Evolutionary conservation across 148 eudicot genomes (phyloP).

Genomic region (Chenopodium berlandieri): DNA sequence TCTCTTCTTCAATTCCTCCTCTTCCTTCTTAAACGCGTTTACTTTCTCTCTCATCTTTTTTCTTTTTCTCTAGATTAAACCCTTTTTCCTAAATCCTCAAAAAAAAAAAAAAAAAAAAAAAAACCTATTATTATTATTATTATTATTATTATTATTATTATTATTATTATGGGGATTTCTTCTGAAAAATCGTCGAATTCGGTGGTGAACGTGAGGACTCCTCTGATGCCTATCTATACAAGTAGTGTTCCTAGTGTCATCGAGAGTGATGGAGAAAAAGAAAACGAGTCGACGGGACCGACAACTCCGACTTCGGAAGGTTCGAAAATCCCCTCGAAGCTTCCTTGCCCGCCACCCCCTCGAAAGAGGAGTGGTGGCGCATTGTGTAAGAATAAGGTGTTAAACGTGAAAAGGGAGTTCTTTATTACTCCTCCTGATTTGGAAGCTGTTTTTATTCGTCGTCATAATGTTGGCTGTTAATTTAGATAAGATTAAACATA

Average conservation of each 20-base stretch:
- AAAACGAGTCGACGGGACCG: background rate
- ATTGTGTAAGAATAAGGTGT: background rate
- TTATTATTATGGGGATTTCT: conserved; percentile 14
- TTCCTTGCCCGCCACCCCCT: conserved; percentile 34
- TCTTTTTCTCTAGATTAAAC: background rate
- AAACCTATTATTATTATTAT: no score
- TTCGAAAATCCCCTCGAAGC: conserved; percentile 26
- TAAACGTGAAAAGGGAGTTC: conserved; percentile 25
- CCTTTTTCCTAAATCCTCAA: background rate
- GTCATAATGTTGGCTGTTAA: conserved; percentile 24
- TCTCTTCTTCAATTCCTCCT: background rate
- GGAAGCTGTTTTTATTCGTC: conserved; percentile 33
- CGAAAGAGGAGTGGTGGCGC: conserved; percentile 15
- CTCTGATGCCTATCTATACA: conserved; percentile 23
- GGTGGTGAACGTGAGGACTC: conserved; percentile 7
- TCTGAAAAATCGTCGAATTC: background rate
- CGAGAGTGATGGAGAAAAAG: no score
- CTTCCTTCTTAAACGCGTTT: conserved; percentile 19
- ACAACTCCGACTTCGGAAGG: conserved; percentile 28
- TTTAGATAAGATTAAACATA: background rate
- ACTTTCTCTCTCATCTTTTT: background rate
- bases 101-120: no score
- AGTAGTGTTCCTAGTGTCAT: background rate
- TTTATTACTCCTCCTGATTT: conserved; percentile 33
- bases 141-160: background rate